phyloP scores from a whole-genome alignment of 441 rosid genomes.

The Heliophila coronopifolia region DNA sequence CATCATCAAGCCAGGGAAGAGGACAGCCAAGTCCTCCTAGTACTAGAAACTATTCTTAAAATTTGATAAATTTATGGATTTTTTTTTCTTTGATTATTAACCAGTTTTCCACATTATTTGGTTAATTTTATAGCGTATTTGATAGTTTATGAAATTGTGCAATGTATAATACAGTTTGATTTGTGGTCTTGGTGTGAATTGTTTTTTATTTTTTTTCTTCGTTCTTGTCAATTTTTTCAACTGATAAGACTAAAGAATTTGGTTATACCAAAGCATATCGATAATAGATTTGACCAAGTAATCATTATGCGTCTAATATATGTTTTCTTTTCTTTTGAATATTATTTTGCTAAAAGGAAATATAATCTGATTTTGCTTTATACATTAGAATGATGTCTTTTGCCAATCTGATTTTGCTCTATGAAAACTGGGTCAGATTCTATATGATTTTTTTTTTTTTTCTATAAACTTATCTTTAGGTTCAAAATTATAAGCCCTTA shows the following conservation, averaged over 20 bases:
- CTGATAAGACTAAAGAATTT: constrained; percentile 24
- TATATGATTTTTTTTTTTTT: no score
- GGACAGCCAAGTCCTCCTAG: constrained; percentile 18
- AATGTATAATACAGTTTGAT: constrained; percentile 5
- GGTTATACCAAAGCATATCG: constrained; percentile 11
- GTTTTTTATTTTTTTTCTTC: neutral
- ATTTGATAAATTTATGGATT: neutral
- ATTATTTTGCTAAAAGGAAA: neutral
- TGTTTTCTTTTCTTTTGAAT: neutral
- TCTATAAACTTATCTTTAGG: no score
- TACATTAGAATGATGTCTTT: no score
- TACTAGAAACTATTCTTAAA: constrained; percentile 3
- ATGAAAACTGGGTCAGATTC: no score
- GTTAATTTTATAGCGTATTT: constrained; percentile 2
- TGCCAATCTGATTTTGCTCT: no score
- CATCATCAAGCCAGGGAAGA: constrained; percentile 28
- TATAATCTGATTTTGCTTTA: no score
- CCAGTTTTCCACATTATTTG: constrained; percentile 11
- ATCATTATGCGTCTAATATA: neutral
- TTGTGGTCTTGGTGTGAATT: constrained; percentile 10
- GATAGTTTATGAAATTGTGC: constrained; percentile 9
- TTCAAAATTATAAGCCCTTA: no score
- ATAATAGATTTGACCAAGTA: constrained; percentile 21
- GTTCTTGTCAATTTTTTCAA: neutral
- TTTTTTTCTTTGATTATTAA: neutral